Conservation (phyloP, 352 stramenopile genomes). For the Globisporangium abappressorium region DNA sequence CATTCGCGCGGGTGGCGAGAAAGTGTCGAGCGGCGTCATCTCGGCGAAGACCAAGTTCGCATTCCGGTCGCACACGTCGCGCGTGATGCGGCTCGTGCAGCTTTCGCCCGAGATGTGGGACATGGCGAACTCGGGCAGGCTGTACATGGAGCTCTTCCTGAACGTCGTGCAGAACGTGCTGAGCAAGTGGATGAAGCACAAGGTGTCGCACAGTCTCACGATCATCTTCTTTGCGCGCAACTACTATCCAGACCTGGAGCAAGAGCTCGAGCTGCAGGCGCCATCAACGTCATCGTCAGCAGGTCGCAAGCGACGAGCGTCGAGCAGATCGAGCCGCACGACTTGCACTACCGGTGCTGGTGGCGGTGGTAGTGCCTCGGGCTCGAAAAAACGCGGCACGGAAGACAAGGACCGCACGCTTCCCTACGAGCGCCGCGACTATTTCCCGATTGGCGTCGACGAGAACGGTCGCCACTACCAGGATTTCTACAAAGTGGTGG, state of each 20-base stretch:
- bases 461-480: constrained; percentile 78
- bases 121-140: constrained; percentile 82
- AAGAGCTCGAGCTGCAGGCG: constrained; percentile 28
- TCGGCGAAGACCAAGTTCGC: constrained; percentile 96
- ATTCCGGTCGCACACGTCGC: constrained; percentile 91
- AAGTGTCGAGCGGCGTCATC: constrained; percentile 93
- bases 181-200: constrained; percentile 89
- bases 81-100: constrained; percentile 98
- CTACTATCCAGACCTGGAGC: constrained; percentile 82
- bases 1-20: too few species aligned
- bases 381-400: constrained; percentile 17
- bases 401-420: constrained; percentile 54
- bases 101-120: constrained; percentile 95
- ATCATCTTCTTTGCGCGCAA: constrained; percentile 91
- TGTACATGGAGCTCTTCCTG: constrained; percentile 92
- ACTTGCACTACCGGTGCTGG: not conserved
- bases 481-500: constrained; percentile 85
- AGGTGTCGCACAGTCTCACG: constrained; percentile 90
- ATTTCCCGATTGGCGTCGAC: constrained; percentile 70
- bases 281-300: constrained; percentile 5
- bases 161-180: constrained; percentile 77
- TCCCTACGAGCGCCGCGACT: constrained; percentile 56
- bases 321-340: constrained; percentile 10
- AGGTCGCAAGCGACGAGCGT: constrained; percentile 11
- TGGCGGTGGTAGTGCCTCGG: not conserved